Evolutionary conservation across 2,329 filamentous ascomycete genomes (phyloP), one percentile per base, ranked within the genome.

Genomic region (Malbranchea zuffiana): DNA sequence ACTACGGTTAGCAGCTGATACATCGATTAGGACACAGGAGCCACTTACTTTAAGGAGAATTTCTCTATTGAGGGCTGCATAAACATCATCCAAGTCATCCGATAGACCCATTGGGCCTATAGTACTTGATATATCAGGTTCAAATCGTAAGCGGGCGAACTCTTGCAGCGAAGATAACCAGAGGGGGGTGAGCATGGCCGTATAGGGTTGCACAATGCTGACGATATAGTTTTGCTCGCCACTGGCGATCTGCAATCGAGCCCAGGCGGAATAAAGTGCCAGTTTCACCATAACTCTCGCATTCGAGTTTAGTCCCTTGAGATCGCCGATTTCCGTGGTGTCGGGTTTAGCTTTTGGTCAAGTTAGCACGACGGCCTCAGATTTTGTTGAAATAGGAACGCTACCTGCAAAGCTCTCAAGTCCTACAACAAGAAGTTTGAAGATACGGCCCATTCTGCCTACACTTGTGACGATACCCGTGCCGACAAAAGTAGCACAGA

Each of bases 251-350:
- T 98, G 90, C 20, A 98, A 70, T 55, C 95, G 85, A 3, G 90
- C 92, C 90, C 90, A 98, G 1, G 88, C 90, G 1, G 88, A 90
- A 58, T 94, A 93, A 2, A 98, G 81, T 0, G 90, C 81, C 75
- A 96, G 90, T 60, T 93, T 94, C 38, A 98, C 85, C 90, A 98
- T 98, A 32, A 95, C 85, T 53, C 92, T 83, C 0, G 90, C 88
- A 56, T 98, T 98, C 2, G 88, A 86, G 54, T 87, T 95, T 12
- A 98, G 74, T 0, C 84, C 85, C 59, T 84, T 85, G 4, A 98
- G 69, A 48, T 98, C 92, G 11, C 90, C 90, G 53, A 98, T 96
- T 15, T 84, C 77, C 1, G 82, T 84, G 28, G 80, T 81, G 50
- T 92, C 82, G 1, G 74, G 69, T 44, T 92, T 83, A 30, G 63